These are phyloP conservation scores for Dactylis glomerata DNA, from an alignment of 176 grass and related monocot species.

Conservation along the genomic window DNA sequence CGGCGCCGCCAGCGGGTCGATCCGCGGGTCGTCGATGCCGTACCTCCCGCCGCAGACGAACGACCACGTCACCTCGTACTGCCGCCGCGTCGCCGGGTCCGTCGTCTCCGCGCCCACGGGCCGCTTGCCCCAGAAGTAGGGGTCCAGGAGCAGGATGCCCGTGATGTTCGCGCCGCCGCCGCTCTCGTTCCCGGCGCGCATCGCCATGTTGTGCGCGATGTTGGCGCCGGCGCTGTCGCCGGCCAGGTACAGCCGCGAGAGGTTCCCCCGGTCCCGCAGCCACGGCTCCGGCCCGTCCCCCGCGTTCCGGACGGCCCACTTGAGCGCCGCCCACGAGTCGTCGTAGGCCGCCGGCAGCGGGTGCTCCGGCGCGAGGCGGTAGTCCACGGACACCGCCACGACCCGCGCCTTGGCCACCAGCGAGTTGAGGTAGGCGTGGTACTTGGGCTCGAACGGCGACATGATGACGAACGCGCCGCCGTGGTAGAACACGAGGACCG, in stretches of 20 bases:
- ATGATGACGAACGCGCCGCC: conserved; percentile 83
- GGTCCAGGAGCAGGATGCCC: conserved; percentile 57
- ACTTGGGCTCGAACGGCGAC: conserved; percentile 78
- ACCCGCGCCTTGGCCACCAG: conserved; percentile 49
- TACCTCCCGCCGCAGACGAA: conserved; percentile 51
- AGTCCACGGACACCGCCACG: conserved; percentile 74
- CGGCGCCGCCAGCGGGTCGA: conserved; percentile 53
- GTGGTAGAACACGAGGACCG: conserved; percentile 63
- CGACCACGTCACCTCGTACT: conserved; percentile 60
- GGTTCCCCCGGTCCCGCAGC: conserved; percentile 51
- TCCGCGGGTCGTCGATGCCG: conserved; percentile 58
- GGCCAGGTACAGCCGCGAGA: conserved; percentile 50
- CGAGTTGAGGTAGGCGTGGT: conserved; percentile 69
- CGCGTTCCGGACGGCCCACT: conserved; percentile 49
- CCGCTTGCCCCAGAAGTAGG: conserved; percentile 69
- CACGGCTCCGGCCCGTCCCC: conserved; percentile 49
- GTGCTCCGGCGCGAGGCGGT: conserved; percentile 80
- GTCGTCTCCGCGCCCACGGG: conserved; percentile 61
- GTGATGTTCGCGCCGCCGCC: conserved; percentile 25
- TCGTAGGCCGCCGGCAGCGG: conserved; percentile 65
- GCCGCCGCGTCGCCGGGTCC: conserved; percentile 32
- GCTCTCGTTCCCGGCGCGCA: conserved; percentile 12
- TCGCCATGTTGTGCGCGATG: conserved; percentile 61
- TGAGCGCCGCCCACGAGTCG: conserved; percentile 67
- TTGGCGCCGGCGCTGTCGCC: conserved; percentile 83